phyloP scores from a whole-genome alignment of 768 basidiomycete species.

The Amanita exitialis region DNA sequence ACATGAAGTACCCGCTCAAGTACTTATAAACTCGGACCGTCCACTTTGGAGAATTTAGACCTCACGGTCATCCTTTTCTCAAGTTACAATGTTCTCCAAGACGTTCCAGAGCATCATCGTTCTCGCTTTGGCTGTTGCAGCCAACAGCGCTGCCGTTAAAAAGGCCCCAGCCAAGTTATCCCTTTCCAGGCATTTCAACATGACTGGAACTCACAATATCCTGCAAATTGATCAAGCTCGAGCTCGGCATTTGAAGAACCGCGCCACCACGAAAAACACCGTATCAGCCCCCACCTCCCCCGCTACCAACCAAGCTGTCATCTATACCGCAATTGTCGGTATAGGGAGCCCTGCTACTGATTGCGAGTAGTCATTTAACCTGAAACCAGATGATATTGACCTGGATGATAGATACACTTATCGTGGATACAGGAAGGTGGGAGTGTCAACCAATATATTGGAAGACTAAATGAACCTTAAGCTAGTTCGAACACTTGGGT shows the following conservation, averaged over 20 bases:
- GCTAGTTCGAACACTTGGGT: constrained; percentile 65
- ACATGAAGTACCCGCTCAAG: no score
- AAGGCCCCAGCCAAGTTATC: constrained; percentile 34
- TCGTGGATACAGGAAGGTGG: constrained; percentile 56
- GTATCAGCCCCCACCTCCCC: constrained; percentile 23
- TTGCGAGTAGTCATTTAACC: constrained; percentile 23
- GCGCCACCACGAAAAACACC: not conserved
- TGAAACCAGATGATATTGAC: not conserved
- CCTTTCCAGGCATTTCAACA: constrained; percentile 29
- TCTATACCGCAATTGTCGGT: constrained; percentile 37
- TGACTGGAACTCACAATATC: constrained; percentile 37
- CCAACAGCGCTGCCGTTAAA: constrained; percentile 31
- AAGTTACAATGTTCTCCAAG: constrained; percentile 21
- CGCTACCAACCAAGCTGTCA: constrained; percentile 26
- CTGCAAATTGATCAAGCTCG: constrained; percentile 42
- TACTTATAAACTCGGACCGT: no score
- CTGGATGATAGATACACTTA: constrained; percentile 30
- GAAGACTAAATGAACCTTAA: constrained; percentile 10
- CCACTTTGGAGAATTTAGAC: no score
- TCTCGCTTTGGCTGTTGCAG: constrained; percentile 35
- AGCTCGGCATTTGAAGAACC: constrained; percentile 14
- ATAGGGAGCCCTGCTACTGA: constrained; percentile 46
- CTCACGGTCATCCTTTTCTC: no score
- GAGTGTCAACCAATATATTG: not conserved
- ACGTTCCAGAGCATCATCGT: constrained; percentile 37